These are phyloP conservation scores for Fusarium cicatricum DNA, from an alignment of 2,329 filamentous ascomycete species.

Conservation along the genomic window DNA sequence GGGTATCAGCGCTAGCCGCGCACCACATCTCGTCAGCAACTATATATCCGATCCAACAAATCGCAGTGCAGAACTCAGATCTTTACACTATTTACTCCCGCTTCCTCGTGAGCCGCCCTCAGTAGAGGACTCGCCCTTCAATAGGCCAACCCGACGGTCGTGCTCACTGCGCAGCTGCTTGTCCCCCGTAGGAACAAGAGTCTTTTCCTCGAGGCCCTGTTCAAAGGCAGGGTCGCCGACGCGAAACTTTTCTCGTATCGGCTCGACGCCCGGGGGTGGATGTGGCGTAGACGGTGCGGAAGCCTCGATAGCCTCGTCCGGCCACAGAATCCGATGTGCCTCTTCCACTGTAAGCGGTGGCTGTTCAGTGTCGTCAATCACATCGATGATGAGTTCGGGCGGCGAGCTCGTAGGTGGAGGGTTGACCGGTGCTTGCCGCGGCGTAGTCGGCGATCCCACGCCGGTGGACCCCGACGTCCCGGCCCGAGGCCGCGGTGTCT, in stretches of 20 bases:
- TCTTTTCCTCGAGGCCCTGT: conserved; percentile 50
- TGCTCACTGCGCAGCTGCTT: conserved; percentile 48
- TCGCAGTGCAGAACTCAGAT: background rate
- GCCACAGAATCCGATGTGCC: conserved; percentile 51
- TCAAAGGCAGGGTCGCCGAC: conserved; percentile 46
- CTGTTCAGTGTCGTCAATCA: conserved; percentile 39
- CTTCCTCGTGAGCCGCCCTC: background rate
- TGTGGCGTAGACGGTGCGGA: conserved; percentile 9
- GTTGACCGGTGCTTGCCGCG: conserved; percentile 25
- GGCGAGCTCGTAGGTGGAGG: conserved; percentile 7
- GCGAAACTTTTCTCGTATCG: conserved; percentile 52
- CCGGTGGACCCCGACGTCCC: conserved; percentile 32
- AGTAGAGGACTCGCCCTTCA: conserved; percentile 28
- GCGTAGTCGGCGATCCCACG: conserved; percentile 30
- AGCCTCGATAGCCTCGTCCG: conserved; percentile 41
- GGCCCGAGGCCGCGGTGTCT: conserved; percentile 25
- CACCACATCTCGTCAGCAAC: background rate
- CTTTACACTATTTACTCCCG: conserved; percentile 26
- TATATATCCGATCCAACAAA: background rate
- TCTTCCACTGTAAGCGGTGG: conserved; percentile 52
- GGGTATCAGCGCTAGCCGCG: background rate
- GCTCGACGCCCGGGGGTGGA: conserved; percentile 33
- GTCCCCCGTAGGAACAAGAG: conserved; percentile 45
- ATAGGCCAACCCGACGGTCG: conserved; percentile 40
- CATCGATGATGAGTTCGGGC: conserved; percentile 9